A percentile compares a stretch with the other conserved stretches of the same genome.
These are phyloP conservation scores for Hyaloscypha bicolor DNA, from an alignment of 495 filamentous ascomycete genomes.

Conservation along the genomic window DNA sequence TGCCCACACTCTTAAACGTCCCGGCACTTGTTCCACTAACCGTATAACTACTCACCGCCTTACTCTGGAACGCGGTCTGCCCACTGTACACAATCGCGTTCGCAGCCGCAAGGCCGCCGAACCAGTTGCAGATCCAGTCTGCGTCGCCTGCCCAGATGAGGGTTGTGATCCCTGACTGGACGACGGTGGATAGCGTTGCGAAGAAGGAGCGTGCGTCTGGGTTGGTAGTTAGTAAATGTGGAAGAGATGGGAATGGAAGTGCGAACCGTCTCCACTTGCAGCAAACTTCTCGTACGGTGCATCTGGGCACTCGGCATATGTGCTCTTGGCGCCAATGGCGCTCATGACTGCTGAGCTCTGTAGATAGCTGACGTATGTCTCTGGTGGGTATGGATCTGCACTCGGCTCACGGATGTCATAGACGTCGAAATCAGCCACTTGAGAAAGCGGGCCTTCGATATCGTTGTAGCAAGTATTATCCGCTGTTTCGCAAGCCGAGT, in stretches of 20 bases:
- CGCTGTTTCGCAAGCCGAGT: constrained; percentile 45
- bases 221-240: constrained; percentile 23
- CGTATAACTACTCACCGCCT: constrained; percentile 45
- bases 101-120: constrained; percentile 46
- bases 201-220: constrained; percentile 48
- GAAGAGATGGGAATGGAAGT: constrained; percentile 7
- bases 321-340: constrained; percentile 52
- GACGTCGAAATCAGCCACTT: constrained; percentile 44
- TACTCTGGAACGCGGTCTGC: constrained; percentile 40
- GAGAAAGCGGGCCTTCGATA: constrained; percentile 45
- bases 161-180: constrained; percentile 48
- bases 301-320: constrained; percentile 49
- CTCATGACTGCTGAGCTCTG: constrained; percentile 41
- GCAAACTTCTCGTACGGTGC: constrained; percentile 44
- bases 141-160: constrained; percentile 60
- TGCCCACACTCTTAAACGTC: constrained; percentile 52
- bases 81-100: constrained; percentile 45
- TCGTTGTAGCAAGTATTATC: constrained; percentile 44
- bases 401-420: constrained; percentile 53
- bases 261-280: constrained; percentile 49
- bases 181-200: constrained; percentile 47
- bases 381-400: constrained; percentile 50
- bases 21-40: constrained; percentile 50
- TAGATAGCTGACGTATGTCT: constrained; percentile 50
- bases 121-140: constrained; percentile 61